Evolutionary conservation across 148 eudicot genomes (phyloP).

Genomic region (Cornus suecica): DNA sequence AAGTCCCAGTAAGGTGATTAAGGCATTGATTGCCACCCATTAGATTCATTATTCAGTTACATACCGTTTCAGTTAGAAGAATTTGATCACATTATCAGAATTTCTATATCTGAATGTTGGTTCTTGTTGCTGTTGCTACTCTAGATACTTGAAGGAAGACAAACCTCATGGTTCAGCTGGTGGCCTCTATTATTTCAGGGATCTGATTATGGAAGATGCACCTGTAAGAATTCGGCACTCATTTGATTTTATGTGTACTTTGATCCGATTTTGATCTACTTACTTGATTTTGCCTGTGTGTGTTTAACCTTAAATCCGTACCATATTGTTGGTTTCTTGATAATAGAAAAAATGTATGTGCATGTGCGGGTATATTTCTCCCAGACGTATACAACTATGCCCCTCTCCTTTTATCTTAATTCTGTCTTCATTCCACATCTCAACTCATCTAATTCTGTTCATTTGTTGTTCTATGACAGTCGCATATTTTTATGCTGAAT

Average conservation of each 20-base stretch:
- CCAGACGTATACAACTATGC: neutral
- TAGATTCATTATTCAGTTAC: neutral
- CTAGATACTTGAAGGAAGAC: slow-evolving; percentile 91
- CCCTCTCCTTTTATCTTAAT: neutral
- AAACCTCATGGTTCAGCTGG: slow-evolving; percentile 98
- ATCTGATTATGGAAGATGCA: slow-evolving; percentile 82
- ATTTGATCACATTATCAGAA: neutral
- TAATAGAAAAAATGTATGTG: neutral
- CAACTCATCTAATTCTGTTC: neutral
- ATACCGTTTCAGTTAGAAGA: neutral
- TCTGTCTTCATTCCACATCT: neutral
- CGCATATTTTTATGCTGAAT: slow-evolving; percentile 70
- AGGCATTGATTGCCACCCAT: neutral
- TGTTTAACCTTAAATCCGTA: neutral
- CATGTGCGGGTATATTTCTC: neutral
- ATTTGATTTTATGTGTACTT: neutral
- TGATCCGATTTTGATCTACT: neutral
- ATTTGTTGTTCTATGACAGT: slow-evolving; percentile 47
- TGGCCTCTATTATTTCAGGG: slow-evolving; percentile 76
- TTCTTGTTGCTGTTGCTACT: slow-evolving; percentile 14
- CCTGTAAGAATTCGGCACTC: slow-evolving; percentile 44
- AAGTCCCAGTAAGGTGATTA: slow-evolving; percentile 81
- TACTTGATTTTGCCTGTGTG: neutral
- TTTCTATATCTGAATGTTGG: neutral
- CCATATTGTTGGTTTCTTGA: neutral